These are phyloP conservation scores for Aspergillus tamarii DNA, from an alignment of 2,329 filamentous ascomycete species.

Conservation along the genomic window DNA sequence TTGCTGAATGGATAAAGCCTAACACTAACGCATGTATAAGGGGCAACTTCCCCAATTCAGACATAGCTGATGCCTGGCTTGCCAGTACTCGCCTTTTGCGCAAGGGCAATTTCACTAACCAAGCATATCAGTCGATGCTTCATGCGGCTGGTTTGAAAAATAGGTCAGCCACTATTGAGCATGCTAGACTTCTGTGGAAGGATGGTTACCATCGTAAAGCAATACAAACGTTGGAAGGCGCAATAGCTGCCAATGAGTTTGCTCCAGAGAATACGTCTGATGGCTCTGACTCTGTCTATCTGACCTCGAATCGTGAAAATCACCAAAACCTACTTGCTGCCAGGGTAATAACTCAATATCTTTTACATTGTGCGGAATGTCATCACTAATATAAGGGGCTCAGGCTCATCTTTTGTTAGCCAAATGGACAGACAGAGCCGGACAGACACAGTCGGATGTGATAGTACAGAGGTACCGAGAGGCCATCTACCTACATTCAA, in stretches of 20 bases:
- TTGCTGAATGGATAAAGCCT: neutral
- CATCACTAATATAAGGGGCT: conserved; percentile 12
- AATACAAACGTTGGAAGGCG: conserved; percentile 85
- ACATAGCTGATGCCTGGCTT: conserved; percentile 84
- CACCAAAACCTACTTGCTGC: conserved; percentile 56
- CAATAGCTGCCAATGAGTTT: conserved; percentile 81
- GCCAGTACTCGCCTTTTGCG: conserved; percentile 82
- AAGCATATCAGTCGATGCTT: conserved; percentile 91
- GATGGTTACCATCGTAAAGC: conserved; percentile 93
- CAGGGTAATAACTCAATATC: conserved; percentile 34
- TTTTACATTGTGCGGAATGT: neutral
- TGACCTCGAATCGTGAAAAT: conserved; percentile 45
- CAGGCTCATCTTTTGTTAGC: conserved; percentile 84
- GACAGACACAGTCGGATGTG: conserved; percentile 82
- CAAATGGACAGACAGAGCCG: conserved; percentile 95
- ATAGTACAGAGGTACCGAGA: conserved; percentile 81
- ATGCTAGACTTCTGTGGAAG: conserved; percentile 89
- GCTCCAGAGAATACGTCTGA: conserved; percentile 49
- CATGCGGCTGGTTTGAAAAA: conserved; percentile 85
- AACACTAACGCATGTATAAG: conserved; percentile 33
- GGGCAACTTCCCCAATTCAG: conserved; percentile 65
- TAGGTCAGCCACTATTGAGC: conserved; percentile 87
- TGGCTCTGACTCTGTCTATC: conserved; percentile 39
- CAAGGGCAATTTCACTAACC: conserved; percentile 79
- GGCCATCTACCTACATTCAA: conserved; percentile 56